phyloP scores from a whole-genome alignment of 139 green algal species.

The Chlorella sorokiniana region DNA sequence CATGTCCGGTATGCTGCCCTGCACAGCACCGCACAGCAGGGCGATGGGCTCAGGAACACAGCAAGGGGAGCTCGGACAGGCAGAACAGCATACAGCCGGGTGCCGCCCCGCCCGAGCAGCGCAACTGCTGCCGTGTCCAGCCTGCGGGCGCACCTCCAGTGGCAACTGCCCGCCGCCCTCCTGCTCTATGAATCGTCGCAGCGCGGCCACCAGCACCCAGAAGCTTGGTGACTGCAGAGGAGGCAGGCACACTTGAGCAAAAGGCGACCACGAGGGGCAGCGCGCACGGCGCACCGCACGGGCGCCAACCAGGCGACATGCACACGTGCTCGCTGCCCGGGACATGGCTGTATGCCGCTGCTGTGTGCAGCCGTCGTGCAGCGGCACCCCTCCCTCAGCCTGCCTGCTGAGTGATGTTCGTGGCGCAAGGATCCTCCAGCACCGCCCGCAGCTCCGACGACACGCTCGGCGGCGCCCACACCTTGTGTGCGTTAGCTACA shows the following conservation, averaged over 20 bases:
- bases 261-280: too few relatives aligned
- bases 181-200: slow-evolving; percentile 69
- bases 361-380: background rate
- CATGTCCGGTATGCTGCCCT: slow-evolving; percentile 96
- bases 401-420: slow-evolving; percentile 1
- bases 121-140: background rate
- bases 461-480: slow-evolving; percentile 23
- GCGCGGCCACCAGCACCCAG: slow-evolving; percentile 82
- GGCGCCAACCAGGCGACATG: too few relatives aligned
- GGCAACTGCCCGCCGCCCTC: slow-evolving; percentile 58
- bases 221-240: slow-evolving; percentile 56
- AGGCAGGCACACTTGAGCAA: too few relatives aligned
- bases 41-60: too few relatives aligned
- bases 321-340: too few relatives aligned
- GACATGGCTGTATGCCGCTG: background rate
- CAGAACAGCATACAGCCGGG: background rate
- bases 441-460: slow-evolving; percentile 61
- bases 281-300: too few relatives aligned
- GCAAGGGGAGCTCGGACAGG: too few relatives aligned
- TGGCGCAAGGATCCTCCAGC: slow-evolving; percentile 56
- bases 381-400: background rate
- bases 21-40: slow-evolving; percentile 38
- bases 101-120: background rate
- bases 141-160: slow-evolving; percentile 41
- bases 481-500: slow-evolving; percentile 78